Conservation (phyloP, 1,139 yeast species). For the Scheffersomyces illinoinensis region DNA sequence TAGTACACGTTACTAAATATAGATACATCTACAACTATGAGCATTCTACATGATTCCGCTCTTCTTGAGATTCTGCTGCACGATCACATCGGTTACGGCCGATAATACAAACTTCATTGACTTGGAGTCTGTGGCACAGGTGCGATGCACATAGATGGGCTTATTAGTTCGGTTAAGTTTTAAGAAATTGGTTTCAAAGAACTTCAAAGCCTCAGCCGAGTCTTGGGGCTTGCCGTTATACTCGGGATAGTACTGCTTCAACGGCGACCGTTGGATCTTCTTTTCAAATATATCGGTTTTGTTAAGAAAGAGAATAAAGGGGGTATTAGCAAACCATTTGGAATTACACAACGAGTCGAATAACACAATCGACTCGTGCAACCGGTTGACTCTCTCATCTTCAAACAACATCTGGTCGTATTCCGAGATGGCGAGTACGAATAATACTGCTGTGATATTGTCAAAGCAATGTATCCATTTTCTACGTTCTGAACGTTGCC, state of each 20-base stretch:
- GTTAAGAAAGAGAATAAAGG: conserved; percentile 85
- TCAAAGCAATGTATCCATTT: conserved; percentile 98
- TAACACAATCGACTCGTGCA: conserved; percentile 85
- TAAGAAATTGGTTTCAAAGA: conserved; percentile 65
- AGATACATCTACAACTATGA: background rate
- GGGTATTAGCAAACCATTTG: conserved; percentile 80
- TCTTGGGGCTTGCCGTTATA: conserved; percentile 63
- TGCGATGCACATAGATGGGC: conserved; percentile 85
- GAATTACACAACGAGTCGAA: conserved; percentile 88
- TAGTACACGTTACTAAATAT: background rate
- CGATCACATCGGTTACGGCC: conserved; percentile 90
- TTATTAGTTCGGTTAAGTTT: conserved; percentile 64
- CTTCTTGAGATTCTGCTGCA: conserved; percentile 77
- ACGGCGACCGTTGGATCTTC: conserved; percentile 65
- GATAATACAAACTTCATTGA: conserved; percentile 86
- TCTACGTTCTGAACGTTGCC: conserved; percentile 89
- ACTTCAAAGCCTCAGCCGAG: conserved; percentile 64
- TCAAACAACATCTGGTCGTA: conserved; percentile 91
- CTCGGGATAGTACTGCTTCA: conserved; percentile 71
- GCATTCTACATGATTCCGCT: conserved; percentile 68
- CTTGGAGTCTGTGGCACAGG: conserved; percentile 93
- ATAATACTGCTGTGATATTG: conserved; percentile 83
- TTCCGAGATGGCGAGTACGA: conserved; percentile 90
- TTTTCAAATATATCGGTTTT: conserved; percentile 80
- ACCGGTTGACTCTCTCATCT: conserved; percentile 84